Conservation (phyloP, 805 yeast genomes). For the Myxozyma neglecta region DNA sequence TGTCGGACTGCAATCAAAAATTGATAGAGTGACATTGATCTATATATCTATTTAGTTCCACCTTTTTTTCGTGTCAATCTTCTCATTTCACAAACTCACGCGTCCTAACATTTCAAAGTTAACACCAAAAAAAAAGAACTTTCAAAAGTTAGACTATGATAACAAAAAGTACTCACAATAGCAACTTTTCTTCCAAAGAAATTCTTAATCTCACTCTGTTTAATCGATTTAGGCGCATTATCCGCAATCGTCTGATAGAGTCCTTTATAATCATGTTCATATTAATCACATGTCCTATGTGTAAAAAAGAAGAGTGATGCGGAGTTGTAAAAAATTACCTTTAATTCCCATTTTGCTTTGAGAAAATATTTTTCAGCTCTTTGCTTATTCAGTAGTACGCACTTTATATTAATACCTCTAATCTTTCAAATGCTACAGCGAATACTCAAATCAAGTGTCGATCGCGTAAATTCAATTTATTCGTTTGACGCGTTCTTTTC, state of each 20-base stretch:
- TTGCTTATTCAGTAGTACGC: too few relatives aligned
- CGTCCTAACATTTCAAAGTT: conserved; percentile 31
- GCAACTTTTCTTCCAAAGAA: conserved; percentile 96
- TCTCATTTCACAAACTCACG: conserved; percentile 31
- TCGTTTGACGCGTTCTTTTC: too few relatives aligned
- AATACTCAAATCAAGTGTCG: too few relatives aligned
- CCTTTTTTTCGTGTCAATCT: neutral
- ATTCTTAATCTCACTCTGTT: conserved; percentile 75
- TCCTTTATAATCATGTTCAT: conserved; percentile 49
- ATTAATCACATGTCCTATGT: neutral
- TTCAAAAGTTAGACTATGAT: neutral
- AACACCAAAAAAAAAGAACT: neutral
- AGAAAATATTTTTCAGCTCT: neutral
- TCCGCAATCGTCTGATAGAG: conserved; percentile 83
- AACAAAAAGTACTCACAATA: conserved; percentile 49
- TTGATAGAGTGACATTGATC: conserved; percentile 95
- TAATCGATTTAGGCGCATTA: conserved; percentile 81
- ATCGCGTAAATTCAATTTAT: too few relatives aligned
- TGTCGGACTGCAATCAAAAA: conserved; percentile 95
- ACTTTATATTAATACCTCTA: too few relatives aligned
- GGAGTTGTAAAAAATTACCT: too few relatives aligned
- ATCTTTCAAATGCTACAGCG: too few relatives aligned
- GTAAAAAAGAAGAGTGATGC: neutral
- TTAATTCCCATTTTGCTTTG: conserved; percentile 50
- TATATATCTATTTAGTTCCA: conserved; percentile 39